Conservation (phyloP, 176 grass and related monocot genomes). For the Carex littledalei region DNA sequence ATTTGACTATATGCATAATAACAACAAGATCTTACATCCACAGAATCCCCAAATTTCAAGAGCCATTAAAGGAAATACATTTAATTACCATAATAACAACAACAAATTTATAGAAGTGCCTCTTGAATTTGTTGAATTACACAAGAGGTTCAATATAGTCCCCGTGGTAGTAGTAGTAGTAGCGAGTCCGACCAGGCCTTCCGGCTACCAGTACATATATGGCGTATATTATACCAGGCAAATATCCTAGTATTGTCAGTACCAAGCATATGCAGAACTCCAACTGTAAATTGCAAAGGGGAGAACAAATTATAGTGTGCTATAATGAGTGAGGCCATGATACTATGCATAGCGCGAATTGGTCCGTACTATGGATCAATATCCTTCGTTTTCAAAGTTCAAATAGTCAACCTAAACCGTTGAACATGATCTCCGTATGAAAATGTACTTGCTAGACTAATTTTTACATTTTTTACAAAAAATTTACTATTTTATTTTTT, state of each 20-base stretch:
- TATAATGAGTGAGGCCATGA: not conserved
- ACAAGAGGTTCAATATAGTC: conserved; percentile 15
- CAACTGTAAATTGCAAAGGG: conserved; percentile 10
- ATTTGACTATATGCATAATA: not conserved
- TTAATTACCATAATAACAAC: not conserved
- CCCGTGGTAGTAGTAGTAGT: conserved; percentile 14
- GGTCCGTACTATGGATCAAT: no score
- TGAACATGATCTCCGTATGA: no score
- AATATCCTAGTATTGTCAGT: conserved; percentile 23
- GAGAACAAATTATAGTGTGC: not conserved
- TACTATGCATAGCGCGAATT: no score
- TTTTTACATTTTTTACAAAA: no score
- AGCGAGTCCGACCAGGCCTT: not conserved
- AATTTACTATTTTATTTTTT: no score
- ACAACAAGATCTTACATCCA: not conserved
- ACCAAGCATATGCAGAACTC: conserved; percentile 29
- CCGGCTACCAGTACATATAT: conserved; percentile 20
- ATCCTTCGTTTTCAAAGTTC: no score
- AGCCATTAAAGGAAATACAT: not conserved
- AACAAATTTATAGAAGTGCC: not conserved
- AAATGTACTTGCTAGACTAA: no score
- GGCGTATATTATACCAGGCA: conserved; percentile 20
- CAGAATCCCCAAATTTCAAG: not conserved
- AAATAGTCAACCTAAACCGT: no score
- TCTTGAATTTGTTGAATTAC: conserved; percentile 3